Conservation (phyloP, 2,329 filamentous ascomycete genomes). For the Metarhizium anisopliae region DNA sequence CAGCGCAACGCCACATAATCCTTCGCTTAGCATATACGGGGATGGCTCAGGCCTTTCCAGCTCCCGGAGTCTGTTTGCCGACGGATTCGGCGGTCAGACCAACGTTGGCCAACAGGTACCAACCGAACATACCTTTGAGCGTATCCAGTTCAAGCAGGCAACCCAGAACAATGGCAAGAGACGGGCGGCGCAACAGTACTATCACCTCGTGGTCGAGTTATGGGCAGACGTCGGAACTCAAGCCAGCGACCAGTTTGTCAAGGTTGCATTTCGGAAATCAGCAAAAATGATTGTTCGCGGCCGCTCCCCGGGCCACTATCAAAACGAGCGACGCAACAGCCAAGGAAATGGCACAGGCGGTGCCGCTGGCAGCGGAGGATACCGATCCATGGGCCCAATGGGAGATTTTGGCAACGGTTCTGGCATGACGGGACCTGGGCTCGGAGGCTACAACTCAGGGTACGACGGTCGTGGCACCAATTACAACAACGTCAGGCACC, state of each 20-base stretch:
- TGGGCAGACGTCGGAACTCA: constrained; percentile 56
- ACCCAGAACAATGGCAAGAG: constrained; percentile 92
- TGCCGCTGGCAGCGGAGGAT: constrained; percentile 50
- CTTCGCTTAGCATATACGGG: constrained; percentile 33
- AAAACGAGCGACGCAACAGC: constrained; percentile 59
- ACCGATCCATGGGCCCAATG: constrained; percentile 16
- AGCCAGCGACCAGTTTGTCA: constrained; percentile 49
- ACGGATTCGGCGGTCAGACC: constrained; percentile 25
- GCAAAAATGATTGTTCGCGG: constrained; percentile 82
- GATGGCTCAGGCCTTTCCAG: constrained; percentile 20
- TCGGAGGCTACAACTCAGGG: constrained; percentile 14
- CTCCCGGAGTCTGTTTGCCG: constrained; percentile 30
- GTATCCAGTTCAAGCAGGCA: constrained; percentile 90
- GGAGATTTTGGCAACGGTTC: constrained; percentile 19
- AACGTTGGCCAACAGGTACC: constrained; percentile 28
- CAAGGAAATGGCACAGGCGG: constrained; percentile 60
- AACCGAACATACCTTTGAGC: constrained; percentile 63
- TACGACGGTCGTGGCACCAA: constrained; percentile 21
- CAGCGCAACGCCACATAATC: constrained; percentile 42
- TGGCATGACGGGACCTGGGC: constrained; percentile 26
- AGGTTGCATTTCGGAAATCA: constrained; percentile 63
- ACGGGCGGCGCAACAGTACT: constrained; percentile 84
- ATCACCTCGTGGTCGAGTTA: constrained; percentile 81
- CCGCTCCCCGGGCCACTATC: constrained; percentile 72
- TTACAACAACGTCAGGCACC: constrained; percentile 36